Evolutionary conservation across 306 rosid genomes (phyloP).

Genomic region (Casuarina equisetifolia): DNA sequence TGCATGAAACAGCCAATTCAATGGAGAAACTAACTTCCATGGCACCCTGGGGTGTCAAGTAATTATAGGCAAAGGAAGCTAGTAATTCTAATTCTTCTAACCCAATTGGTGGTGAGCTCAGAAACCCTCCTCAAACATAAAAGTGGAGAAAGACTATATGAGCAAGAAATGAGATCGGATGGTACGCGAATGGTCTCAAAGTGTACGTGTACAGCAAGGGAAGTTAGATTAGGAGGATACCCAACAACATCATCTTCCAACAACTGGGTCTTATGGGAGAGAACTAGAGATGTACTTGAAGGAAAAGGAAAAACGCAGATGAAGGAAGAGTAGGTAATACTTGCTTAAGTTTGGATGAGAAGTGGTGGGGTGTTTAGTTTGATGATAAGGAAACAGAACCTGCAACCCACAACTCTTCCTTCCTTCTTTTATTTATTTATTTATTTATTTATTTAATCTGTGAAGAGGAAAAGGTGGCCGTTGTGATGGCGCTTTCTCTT

Average conservation of each 20-base stretch:
- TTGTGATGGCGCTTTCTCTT: slow-evolving; percentile 55
- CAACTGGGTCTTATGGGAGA: slow-evolving; percentile 41
- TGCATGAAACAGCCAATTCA: slow-evolving; percentile 27
- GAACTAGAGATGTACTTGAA: slow-evolving; percentile 61
- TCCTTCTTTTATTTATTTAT: slow-evolving; percentile 8
- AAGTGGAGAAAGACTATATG: not conserved
- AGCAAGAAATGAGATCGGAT: slow-evolving; percentile 27
- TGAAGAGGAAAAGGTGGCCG: slow-evolving; percentile 33
- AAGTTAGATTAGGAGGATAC: slow-evolving; percentile 51
- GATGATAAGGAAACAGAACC: slow-evolving; percentile 76
- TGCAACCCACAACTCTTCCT: slow-evolving; percentile 29
- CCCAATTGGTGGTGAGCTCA: slow-evolving; percentile 21
- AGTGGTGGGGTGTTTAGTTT: slow-evolving; percentile 33
- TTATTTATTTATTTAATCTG: slow-evolving; percentile 17
- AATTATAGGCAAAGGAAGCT: slow-evolving; percentile 4
- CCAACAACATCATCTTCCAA: slow-evolving; percentile 49
- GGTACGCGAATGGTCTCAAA: slow-evolving; percentile 30
- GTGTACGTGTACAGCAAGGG: slow-evolving; percentile 60
- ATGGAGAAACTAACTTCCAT: slow-evolving; percentile 31
- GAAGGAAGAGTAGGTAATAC: slow-evolving; percentile 56
- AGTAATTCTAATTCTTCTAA: slow-evolving; percentile 12
- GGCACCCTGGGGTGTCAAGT: slow-evolving; percentile 20
- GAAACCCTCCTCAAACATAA: slow-evolving; percentile 19
- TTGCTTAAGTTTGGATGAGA: slow-evolving; percentile 40
- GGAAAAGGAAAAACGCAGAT: slow-evolving; percentile 55